A percentile compares a stretch with the other conserved stretches of the same genome.
These are phyloP conservation scores for Eucalyptus sp. DNA, from an alignment of 345 rosid species.

Conservation along the genomic window DNA sequence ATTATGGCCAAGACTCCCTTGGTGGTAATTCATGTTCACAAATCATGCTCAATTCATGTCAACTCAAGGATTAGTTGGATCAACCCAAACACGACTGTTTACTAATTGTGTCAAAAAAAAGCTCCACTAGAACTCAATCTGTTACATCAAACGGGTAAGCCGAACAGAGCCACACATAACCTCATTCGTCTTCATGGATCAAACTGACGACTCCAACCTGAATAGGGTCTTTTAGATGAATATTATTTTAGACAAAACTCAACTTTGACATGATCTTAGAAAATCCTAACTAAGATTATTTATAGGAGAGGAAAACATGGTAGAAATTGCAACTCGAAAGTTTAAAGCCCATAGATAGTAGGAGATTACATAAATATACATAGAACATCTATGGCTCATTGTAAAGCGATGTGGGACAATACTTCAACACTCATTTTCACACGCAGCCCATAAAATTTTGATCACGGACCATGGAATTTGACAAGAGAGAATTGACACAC, in stretches of 20 bases:
- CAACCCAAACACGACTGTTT: background rate
- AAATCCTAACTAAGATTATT: background rate
- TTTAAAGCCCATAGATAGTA: rapidly evolving
- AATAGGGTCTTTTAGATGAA: background rate
- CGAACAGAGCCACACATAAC: background rate
- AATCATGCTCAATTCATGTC: background rate
- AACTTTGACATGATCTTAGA: too few species aligned
- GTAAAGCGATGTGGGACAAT: rapidly evolving
- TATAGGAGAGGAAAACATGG: rapidly evolving
- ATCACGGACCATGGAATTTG: rapidly evolving
- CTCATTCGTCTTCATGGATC: background rate
- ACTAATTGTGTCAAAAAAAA: background rate
- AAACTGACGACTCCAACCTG: background rate
- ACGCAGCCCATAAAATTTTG: rapidly evolving
- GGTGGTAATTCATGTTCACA: background rate
- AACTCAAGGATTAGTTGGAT: background rate
- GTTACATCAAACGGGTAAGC: rapidly evolving
- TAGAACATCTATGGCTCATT: too few species aligned
- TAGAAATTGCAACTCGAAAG: too few species aligned
- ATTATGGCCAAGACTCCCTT: background rate
- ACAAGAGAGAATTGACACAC: too few species aligned
- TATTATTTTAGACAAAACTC: background rate
- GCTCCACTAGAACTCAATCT: rapidly evolving
- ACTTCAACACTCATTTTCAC: too few species aligned
- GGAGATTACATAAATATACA: rapidly evolving